Evolutionary conservation across 495 filamentous ascomycete genomes (phyloP), one percentile per base, ranked within the genome.

Genomic region (Podospora pseudopauciseta): DNA sequence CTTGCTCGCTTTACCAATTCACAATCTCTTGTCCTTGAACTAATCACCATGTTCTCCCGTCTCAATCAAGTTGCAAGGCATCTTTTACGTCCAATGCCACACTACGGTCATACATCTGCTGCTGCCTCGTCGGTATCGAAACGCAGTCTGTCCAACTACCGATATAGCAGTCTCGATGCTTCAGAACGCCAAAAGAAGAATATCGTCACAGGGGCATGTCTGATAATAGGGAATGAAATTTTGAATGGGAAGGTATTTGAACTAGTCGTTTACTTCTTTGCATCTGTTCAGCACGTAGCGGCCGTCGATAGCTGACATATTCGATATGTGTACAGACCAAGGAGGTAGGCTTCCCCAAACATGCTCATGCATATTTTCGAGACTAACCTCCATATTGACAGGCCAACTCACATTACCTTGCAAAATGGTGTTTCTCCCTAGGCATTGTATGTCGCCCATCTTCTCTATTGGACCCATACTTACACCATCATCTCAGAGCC

Each of bases 221-320:
- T 99, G 60, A 93, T 99, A 70, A 99, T 99, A 71, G 95, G 95
- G 23, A 94, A 99, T 79, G 95, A 99, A 75, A 92, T 99, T 4
- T 84, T 99, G 3, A 92, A 92, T n/a, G 95, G 95, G 69, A 99
- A 99, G 90, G 94, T 92, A 74, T 58, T 74, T 28, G 34, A 39
- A 0, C 34, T 1, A 6, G 6, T 6, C 11, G 1, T 11, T 39
- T 39, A 11, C 39, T 16, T 16, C 9, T 49, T 13, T 49, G 34
- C 39, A 2, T 20, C 5, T 5, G 28, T 49, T 39, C 9, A 56
- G 7, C 28, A 34, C 15, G 2, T 44, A 18, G 23, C 57, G 34
- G 5, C 54, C 11, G 26, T 27, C 54, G 7, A 32, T n/a, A 11
- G 54, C 70, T 74, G 65, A 74, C 70, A 44, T 11, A n/a, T 19